phyloP scores from a whole-genome alignment of 2,329 filamentous ascomycete genomes.

The Sphaerulina musiva region DNA sequence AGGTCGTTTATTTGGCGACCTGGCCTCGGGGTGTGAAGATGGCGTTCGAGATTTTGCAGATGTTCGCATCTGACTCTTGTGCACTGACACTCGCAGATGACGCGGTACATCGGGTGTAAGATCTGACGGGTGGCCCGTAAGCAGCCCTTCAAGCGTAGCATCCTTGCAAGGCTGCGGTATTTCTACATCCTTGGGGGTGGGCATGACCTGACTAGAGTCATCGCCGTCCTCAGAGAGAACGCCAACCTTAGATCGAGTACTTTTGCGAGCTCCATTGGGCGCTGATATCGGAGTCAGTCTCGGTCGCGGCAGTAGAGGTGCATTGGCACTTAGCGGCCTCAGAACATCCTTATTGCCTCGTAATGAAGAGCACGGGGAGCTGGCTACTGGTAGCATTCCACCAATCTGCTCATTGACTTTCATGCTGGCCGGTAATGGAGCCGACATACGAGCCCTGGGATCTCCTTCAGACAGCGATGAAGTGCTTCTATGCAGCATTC shows the following conservation, averaged over 20 bases:
- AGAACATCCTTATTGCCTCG: constrained; percentile 3
- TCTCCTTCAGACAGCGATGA: constrained; percentile 26
- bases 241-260: constrained; percentile 17
- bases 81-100: not conserved
- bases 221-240: constrained; percentile 30
- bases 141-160: constrained; percentile 23
- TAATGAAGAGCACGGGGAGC: not conserved
- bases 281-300: constrained; percentile 2
- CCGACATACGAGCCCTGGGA: not conserved
- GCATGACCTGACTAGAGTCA: constrained; percentile 15
- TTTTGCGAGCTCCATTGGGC: constrained; percentile 12
- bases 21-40: constrained; percentile 1
- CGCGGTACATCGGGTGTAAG: constrained; percentile 10
- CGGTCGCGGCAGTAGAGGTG: constrained; percentile 14
- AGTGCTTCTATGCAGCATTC: constrained; percentile 7
- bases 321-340: constrained; percentile 21
- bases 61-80: not conserved
- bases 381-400: not conserved
- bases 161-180: constrained; percentile 3
- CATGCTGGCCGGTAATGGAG: not conserved
- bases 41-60: constrained; percentile 9
- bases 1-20: constrained; percentile 7
- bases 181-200: constrained; percentile 3
- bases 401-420: not conserved
- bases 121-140: constrained; percentile 16